Conservation (phyloP, 192 early-diverging fungal genomes). For the Gamsiella multidivaricata region DNA sequence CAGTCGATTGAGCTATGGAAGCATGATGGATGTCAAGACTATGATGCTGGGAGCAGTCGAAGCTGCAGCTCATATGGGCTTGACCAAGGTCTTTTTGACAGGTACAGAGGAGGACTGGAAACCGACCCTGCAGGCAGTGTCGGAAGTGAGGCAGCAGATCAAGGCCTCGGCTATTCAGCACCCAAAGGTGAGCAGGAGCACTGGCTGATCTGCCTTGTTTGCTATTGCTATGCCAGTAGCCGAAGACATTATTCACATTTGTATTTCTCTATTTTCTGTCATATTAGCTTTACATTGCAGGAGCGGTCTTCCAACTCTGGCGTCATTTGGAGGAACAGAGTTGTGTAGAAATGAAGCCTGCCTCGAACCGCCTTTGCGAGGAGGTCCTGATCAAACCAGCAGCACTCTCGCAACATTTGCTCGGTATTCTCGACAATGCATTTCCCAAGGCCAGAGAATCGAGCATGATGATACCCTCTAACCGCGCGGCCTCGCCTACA, state of each 20-base stretch:
- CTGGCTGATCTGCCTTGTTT: neutral
- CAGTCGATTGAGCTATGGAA: conserved; percentile 66
- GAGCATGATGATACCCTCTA: conserved; percentile 53
- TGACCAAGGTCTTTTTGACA: conserved; percentile 59
- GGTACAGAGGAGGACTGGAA: conserved; percentile 58
- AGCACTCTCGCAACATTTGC: conserved; percentile 44
- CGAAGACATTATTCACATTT: neutral
- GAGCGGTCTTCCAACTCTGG: conserved; percentile 50
- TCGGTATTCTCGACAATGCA: conserved; percentile 49
- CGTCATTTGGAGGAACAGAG: conserved; percentile 34
- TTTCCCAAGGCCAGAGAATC: conserved; percentile 46
- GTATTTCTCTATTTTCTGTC: neutral
- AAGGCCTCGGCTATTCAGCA: conserved; percentile 41
- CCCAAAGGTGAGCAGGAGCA: conserved; percentile 49
- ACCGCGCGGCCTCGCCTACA: conserved; percentile 32
- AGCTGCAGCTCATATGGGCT: conserved; percentile 55
- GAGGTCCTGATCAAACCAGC: conserved; percentile 51
- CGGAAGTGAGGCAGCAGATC: conserved; percentile 46
- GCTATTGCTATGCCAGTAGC: neutral
- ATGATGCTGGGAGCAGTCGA: conserved; percentile 61
- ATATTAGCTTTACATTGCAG: conserved; percentile 43
- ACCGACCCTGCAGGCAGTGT: conserved; percentile 52
- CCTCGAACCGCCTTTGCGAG: conserved; percentile 48
- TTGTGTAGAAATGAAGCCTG: conserved; percentile 51
- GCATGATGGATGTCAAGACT: conserved; percentile 66